Evolutionary conservation across 2,329 filamentous ascomycete species (phyloP), one percentile per base, ranked within the genome.

Genomic region (Trichoderma semiorbis): DNA sequence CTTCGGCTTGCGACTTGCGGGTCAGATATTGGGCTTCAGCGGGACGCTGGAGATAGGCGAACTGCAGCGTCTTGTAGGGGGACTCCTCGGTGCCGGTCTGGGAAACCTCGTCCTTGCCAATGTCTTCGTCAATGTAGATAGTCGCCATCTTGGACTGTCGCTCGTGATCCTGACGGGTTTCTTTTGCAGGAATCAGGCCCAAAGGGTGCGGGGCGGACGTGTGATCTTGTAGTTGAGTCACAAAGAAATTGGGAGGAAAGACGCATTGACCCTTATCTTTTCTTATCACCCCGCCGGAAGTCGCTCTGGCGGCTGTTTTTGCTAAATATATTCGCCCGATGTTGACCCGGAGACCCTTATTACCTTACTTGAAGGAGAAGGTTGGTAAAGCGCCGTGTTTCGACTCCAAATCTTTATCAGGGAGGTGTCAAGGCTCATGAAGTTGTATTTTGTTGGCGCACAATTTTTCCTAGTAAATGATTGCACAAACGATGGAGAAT

Each of bases 21-120:
- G 72, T 72, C 57, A 76, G 78, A 67, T 80, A 80, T 68, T 80
- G 76, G 63, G 74, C 72, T 68, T 80, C 76, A 63, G 78, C 75
- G 68, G 76, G 77, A 69, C 76, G 77, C 64, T 78, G 78, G 78
- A 94, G 86, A 82, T 93, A 93, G 73, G 94, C 94, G 79, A 91
- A 90, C 75, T 91, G 86, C 60, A 97, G 88, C 30, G 92, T 90
- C 85, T 97, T 95, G 89, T 91, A 97, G 66, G 94, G 94, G 75
- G 90, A 87, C 72, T 86, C 83, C 80, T 95, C 88, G 74, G 91
- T 88, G 77, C 94, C 94, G 75, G 87, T 85, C 75, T 89, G 88
- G 73, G 87, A 81, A 76, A 89, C 82, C 78, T 92, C 90, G 83
- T 96, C 94, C 76, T 87, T 85, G 77, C 94, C 94, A 76, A 86